phyloP scores from a whole-genome alignment of 305 asterid species.

The Rubia tinctorum region DNA sequence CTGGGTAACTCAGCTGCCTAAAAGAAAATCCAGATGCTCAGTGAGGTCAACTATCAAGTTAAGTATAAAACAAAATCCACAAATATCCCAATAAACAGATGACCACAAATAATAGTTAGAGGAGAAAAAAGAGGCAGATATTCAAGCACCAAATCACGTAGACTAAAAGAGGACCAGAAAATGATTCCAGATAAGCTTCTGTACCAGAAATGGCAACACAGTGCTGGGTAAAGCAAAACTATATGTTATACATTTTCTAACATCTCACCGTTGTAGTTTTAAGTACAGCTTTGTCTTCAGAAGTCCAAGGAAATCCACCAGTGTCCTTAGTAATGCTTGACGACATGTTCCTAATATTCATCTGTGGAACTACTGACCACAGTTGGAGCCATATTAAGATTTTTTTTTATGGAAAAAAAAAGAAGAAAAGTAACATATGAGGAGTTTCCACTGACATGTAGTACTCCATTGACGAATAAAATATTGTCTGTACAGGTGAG shows the following conservation, averaged over 20 bases:
- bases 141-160: background rate
- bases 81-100: background rate
- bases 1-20: constrained; percentile 45
- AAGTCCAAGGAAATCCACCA: constrained; percentile 34
- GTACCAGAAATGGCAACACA: background rate
- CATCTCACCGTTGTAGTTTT: constrained; percentile 28
- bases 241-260: background rate
- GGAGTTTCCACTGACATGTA: constrained; percentile 16
- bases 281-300: constrained; percentile 19
- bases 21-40: constrained; percentile 17
- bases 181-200: background rate
- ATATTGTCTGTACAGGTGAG: constrained; percentile 15
- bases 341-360: constrained; percentile 20
- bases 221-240: background rate
- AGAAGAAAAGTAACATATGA: background rate
- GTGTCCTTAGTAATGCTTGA: constrained; percentile 22
- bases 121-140: background rate
- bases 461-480: constrained; percentile 15
- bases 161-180: background rate
- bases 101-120: background rate
- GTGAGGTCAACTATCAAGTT: constrained; percentile 2
- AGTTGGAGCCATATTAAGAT: constrained; percentile 9
- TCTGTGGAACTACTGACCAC: constrained; percentile 24
- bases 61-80: background rate
- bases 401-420: constrained; percentile 3